Evolutionary conservation across 148 eudicot genomes (phyloP).

Genomic region (Silene conica): DNA sequence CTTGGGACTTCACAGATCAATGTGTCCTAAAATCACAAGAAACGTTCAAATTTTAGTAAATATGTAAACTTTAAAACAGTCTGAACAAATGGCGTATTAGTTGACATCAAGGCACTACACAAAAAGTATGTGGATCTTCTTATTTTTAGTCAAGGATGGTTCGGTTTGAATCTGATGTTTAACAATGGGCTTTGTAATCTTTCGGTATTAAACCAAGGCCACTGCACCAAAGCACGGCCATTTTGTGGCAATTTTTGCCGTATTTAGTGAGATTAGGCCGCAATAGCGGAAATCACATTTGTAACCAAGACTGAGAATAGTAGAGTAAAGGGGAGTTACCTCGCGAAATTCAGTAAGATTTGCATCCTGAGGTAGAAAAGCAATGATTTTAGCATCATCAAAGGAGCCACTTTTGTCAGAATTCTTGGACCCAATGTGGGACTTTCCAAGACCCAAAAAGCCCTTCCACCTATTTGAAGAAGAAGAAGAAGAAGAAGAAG

Average conservation of each 20-base stretch:
- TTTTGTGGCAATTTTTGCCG: too few species aligned
- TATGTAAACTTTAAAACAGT: not conserved
- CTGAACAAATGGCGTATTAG: too few species aligned
- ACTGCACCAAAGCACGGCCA: too few species aligned
- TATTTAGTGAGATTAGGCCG: too few species aligned
- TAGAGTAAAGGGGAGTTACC: not conserved
- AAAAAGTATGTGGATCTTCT: too few species aligned
- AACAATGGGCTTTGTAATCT: too few species aligned
- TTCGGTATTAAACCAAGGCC: too few species aligned
- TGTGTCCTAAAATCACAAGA: slow-evolving; percentile 31
- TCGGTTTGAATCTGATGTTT: too few species aligned
- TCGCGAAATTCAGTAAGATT: slow-evolving; percentile 23
- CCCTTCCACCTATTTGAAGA: slow-evolving; percentile 61
- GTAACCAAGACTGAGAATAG: too few species aligned
- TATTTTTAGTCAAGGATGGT: too few species aligned
- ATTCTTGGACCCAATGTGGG: slow-evolving; percentile 66
- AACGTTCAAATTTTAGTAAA: not conserved
- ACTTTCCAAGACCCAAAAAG: slow-evolving; percentile 65
- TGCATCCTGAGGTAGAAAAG: slow-evolving; percentile 26
- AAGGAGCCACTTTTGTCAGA: slow-evolving; percentile 31
- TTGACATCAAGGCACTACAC: not conserved
- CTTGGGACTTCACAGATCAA: slow-evolving; percentile 34
- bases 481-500: slow-evolving; percentile 26
- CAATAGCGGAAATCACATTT: too few species aligned
- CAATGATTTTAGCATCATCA: slow-evolving; percentile 26